phyloP scores from a whole-genome alignment of 1,284 basidiomycete species.

The Ustilago hordei region DNA sequence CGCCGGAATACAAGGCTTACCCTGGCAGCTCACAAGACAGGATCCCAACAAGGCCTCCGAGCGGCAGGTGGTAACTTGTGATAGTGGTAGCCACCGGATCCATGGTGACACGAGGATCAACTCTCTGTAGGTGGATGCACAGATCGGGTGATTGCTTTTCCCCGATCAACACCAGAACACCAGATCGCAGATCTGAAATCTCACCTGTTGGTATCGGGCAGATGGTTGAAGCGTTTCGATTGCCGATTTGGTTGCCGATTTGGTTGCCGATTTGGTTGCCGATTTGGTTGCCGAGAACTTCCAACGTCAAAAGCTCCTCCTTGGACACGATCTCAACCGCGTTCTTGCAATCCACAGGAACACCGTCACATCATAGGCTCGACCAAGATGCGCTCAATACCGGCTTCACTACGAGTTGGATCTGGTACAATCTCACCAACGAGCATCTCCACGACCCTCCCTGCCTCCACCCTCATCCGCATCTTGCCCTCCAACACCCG shows the following conservation, averaged over 20 bases:
- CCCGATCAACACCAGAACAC: neutral
- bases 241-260: no score
- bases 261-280: neutral
- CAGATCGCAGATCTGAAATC: neutral
- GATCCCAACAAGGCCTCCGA: no score
- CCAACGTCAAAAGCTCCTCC: neutral
- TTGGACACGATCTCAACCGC: neutral
- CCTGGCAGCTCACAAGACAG: no score
- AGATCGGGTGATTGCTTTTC: no score
- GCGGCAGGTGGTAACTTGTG: neutral
- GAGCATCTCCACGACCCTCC: neutral
- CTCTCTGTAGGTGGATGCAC: no score
- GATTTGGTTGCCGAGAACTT: constrained; percentile 23
- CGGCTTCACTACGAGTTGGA: neutral
- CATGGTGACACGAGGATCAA: no score
- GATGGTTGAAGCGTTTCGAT: neutral
- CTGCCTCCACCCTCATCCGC: no score
- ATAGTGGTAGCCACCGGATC: neutral
- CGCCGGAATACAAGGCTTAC: no score
- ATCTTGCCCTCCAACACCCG: neutral
- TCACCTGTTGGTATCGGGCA: neutral
- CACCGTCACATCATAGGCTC: neutral
- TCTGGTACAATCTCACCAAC: neutral
- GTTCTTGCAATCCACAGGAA: neutral
- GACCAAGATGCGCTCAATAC: neutral